Percentiles rank a stretch among this genome's conserved stretches.
These are phyloP conservation scores for Ceratocystis albifundus DNA, from an alignment of 2,329 filamentous ascomycete genomes.

Conservation along the genomic window DNA sequence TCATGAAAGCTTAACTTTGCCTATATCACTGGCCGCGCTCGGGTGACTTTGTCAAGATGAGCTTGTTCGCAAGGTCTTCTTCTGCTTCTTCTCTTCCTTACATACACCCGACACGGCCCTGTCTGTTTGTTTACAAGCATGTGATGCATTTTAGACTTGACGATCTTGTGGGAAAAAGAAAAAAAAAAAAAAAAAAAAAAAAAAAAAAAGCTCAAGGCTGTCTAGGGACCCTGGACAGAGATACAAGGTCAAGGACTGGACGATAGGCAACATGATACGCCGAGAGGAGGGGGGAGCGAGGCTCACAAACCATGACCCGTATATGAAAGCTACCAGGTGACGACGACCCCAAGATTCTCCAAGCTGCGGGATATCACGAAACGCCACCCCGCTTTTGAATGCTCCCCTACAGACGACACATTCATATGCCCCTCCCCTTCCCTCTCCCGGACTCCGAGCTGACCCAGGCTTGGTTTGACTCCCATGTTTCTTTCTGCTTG, in stretches of 20 bases:
- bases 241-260: neutral
- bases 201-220: neutral
- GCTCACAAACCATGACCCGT: neutral
- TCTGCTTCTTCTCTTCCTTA: neutral
- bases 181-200: neutral
- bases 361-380: constrained; percentile 13
- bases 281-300: neutral
- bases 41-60: too few relatives aligned
- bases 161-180: neutral
- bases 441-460: constrained; percentile 1
- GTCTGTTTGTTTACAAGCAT: neutral
- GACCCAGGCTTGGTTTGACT: neutral
- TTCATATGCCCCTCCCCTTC: neutral
- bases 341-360: constrained; percentile 4
- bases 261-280: neutral
- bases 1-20: too few relatives aligned
- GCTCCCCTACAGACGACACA: neutral
- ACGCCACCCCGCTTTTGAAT: constrained; percentile 14
- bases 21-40: too few relatives aligned
- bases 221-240: neutral
- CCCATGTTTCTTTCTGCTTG: neutral
- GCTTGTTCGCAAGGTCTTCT: neutral
- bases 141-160: constrained; percentile 5
- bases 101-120: neutral
- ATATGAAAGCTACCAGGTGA: neutral